Conservation (phyloP, 2,329 filamentous ascomycete genomes). For the Scedosporium dehoogii region DNA sequence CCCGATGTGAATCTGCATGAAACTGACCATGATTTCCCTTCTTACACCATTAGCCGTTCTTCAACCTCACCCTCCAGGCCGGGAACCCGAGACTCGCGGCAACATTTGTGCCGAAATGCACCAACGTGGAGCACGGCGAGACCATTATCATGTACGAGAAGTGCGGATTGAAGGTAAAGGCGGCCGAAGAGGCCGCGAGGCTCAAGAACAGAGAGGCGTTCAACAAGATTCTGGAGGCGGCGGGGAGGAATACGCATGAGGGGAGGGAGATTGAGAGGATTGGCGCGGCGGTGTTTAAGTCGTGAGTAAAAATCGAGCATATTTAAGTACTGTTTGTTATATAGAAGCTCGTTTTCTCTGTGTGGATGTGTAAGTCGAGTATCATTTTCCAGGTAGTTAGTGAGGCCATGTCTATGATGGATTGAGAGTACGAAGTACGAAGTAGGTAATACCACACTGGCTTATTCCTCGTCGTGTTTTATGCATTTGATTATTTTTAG, state of each 20-base stretch:
- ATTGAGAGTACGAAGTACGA: too few species aligned
- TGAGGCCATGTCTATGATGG: too few species aligned
- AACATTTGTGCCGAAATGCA: constrained; percentile 81
- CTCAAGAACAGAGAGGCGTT: constrained; percentile 69
- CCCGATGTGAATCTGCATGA: not conserved
- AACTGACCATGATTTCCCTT: constrained; percentile 4
- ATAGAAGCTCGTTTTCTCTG: too few species aligned
- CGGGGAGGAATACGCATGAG: constrained; percentile 56
- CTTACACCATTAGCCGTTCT: constrained; percentile 58
- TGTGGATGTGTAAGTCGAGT: too few species aligned
- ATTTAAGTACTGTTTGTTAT: too few species aligned
- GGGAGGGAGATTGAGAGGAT: constrained; percentile 75
- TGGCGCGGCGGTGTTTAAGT: constrained; percentile 47
- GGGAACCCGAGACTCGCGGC: constrained; percentile 83
- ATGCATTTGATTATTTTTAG: too few species aligned
- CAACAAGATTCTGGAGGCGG: constrained; percentile 62
- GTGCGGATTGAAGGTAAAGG: constrained; percentile 80
- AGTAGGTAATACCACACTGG: too few species aligned
- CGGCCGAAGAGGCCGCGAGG: constrained; percentile 83
- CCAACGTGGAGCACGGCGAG: constrained; percentile 55
- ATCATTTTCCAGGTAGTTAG: too few species aligned
- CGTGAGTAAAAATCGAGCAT: constrained; percentile 7
- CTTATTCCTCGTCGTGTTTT: too few species aligned
- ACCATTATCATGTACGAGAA: constrained; percentile 91
- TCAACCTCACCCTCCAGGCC: constrained; percentile 76